These are phyloP conservation scores for Saturnispora sekii DNA, from an alignment of 805 yeast species.

Conservation along the genomic window DNA sequence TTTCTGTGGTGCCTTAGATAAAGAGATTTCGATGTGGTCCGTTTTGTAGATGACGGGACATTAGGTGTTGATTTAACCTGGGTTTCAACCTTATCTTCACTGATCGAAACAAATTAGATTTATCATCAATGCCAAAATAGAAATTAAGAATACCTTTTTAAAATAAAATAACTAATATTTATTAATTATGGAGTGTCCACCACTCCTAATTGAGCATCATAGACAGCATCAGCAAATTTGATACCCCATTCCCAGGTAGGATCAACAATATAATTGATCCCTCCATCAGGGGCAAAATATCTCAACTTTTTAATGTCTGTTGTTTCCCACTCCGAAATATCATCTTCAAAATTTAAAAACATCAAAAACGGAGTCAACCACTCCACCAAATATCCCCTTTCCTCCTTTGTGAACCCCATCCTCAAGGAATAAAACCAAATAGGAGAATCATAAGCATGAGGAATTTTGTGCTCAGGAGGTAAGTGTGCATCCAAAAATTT, in stretches of 20 bases:
- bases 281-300: conserved; percentile 24
- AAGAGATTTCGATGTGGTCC: conserved; percentile 27
- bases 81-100: background rate
- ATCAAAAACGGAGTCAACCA: conserved; percentile 26
- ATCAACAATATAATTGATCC: conserved; percentile 22
- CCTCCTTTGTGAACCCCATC: conserved; percentile 23
- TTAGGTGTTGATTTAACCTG: background rate
- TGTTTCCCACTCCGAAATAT: conserved; percentile 24
- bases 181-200: too few relatives aligned
- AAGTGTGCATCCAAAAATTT: conserved; percentile 12
- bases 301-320: conserved; percentile 19
- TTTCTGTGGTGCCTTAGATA: conserved; percentile 43
- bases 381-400: conserved; percentile 15
- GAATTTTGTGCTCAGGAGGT: conserved; percentile 22
- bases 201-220: conserved; percentile 1
- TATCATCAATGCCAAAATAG: too few relatives aligned
- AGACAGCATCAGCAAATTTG: conserved; percentile 25
- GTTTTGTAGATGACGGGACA: background rate
- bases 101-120: too few relatives aligned
- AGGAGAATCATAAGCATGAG: conserved; percentile 29
- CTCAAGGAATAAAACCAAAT: conserved; percentile 27
- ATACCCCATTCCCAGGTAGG: conserved; percentile 30
- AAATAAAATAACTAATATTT: too few relatives aligned
- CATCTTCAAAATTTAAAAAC: conserved; percentile 21
- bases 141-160: too few relatives aligned